Conservation (phyloP, 139 green algal species). For the Mychonastes homosphaera region DNA sequence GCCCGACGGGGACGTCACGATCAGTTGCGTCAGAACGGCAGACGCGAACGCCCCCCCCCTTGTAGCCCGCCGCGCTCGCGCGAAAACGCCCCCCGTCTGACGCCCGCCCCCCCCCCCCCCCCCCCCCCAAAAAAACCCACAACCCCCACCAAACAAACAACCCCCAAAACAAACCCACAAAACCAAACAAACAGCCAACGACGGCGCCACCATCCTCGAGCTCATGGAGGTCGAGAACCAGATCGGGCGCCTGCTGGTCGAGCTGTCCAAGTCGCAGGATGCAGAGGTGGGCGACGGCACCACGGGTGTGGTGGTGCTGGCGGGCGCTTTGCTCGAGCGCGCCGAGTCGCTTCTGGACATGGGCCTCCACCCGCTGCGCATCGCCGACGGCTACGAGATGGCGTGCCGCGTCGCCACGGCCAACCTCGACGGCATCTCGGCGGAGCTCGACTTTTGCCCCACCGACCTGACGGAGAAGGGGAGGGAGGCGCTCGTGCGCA, state of each 20-base stretch:
- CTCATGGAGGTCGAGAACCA: slow-evolving; percentile 99
- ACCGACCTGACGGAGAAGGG: too few species aligned
- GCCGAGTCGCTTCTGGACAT: slow-evolving; percentile 92
- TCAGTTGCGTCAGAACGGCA: slow-evolving; percentile 60
- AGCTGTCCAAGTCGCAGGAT: slow-evolving; percentile 77
- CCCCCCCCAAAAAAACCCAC: neutral
- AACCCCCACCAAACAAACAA: too few species aligned
- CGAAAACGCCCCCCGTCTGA: neutral
- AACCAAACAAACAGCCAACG: too few species aligned
- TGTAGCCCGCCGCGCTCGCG: neutral
- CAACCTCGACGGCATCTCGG: slow-evolving; percentile 69
- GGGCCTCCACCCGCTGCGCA: slow-evolving; percentile 92
- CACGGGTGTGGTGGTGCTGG: slow-evolving; percentile 88
- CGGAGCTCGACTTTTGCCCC: slow-evolving; percentile 69
- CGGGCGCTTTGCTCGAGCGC: slow-evolving; percentile 52
- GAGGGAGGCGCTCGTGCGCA: slow-evolving; percentile 93
- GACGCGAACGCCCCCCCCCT: neutral
- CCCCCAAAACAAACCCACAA: too few species aligned
- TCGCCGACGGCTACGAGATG: slow-evolving; percentile 98
- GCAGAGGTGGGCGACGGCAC: slow-evolving; percentile 91
- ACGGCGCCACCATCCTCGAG: slow-evolving; percentile 97
- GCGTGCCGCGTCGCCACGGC: slow-evolving; percentile 77
- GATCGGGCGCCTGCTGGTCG: slow-evolving; percentile 97
- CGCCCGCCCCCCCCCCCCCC: neutral
- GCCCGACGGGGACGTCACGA: slow-evolving; percentile 92